Evolutionary conservation across 768 basidiomycete species (phyloP).

Genomic region (Suillus subaureus): DNA sequence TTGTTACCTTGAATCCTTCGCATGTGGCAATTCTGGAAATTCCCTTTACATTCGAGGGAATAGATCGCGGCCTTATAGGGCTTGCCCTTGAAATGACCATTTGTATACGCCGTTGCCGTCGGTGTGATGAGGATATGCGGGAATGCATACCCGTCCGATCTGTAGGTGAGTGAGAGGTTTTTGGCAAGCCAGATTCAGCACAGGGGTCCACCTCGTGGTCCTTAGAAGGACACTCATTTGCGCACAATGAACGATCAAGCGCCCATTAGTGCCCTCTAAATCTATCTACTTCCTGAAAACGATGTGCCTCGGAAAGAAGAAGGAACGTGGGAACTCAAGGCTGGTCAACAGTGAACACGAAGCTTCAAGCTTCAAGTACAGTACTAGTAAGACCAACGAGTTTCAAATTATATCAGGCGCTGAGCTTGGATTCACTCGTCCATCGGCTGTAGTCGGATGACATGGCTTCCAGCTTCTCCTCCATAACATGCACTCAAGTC

Average conservation of each 20-base stretch:
- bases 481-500: too few relatives aligned
- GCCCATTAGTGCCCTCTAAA: background rate
- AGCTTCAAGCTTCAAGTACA: too few relatives aligned
- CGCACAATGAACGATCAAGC: background rate
- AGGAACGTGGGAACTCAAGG: too few relatives aligned
- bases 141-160: background rate
- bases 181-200: background rate
- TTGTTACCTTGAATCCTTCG: conserved; percentile 14
- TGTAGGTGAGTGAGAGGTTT: background rate
- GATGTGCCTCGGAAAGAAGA: background rate
- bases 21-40: conserved; percentile 31
- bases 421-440: too few relatives aligned
- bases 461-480: too few relatives aligned
- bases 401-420: too few relatives aligned
- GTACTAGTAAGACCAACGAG: too few relatives aligned
- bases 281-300: background rate
- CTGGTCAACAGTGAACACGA: too few relatives aligned
- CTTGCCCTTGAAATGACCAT: conserved; percentile 6
- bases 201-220: background rate
- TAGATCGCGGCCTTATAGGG: conserved; percentile 21
- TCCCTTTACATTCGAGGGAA: conserved; percentile 25
- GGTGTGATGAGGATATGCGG: background rate
- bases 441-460: too few relatives aligned
- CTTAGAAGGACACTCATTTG: background rate
- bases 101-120: background rate